A percentile compares a stretch with the other conserved stretches of the same genome.
Conservation (phyloP, 805 yeast genomes). For the Pichia eremophila region DNA sequence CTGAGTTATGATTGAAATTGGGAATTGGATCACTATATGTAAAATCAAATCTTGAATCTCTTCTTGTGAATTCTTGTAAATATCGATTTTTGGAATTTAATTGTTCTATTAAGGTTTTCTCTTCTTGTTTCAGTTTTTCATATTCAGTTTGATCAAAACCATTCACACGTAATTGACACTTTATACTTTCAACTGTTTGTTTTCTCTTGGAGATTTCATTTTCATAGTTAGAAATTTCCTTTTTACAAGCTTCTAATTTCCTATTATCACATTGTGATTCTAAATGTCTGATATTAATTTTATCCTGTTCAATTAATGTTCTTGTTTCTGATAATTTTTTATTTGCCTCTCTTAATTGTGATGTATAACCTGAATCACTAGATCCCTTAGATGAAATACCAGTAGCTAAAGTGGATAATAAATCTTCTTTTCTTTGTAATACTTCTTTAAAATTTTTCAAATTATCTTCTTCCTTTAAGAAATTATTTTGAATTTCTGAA, state of each 20-base stretch:
- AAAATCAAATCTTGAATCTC: constrained; percentile 68
- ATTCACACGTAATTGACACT: constrained; percentile 33
- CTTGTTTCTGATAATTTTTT: constrained; percentile 42
- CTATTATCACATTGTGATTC: constrained; percentile 33
- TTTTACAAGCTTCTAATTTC: constrained; percentile 37
- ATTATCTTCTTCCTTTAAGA: constrained; percentile 32
- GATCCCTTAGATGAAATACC: constrained; percentile 84
- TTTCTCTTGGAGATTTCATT: constrained; percentile 36
- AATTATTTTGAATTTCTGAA: constrained; percentile 33
- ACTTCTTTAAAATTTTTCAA: constrained; percentile 38
- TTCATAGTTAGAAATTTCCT: constrained; percentile 42
- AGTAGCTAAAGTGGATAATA: constrained; percentile 71
- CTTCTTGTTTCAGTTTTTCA: constrained; percentile 37
- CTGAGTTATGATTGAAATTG: constrained; percentile 49
- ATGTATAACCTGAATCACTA: constrained; percentile 64
- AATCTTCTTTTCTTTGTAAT: constrained; percentile 58
- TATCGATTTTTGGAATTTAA: constrained; percentile 36
- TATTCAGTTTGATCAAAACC: constrained; percentile 49
- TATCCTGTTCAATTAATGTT: constrained; percentile 49
- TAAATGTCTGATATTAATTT: constrained; percentile 50
- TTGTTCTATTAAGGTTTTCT: constrained; percentile 34
- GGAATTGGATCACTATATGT: constrained; percentile 56
- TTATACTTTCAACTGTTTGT: constrained; percentile 29
- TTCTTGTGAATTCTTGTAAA: constrained; percentile 48
- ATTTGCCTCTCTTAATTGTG: constrained; percentile 60